Evolutionary conservation across 345 rosid species (phyloP).

Genomic region (Anacardium occidentale): DNA sequence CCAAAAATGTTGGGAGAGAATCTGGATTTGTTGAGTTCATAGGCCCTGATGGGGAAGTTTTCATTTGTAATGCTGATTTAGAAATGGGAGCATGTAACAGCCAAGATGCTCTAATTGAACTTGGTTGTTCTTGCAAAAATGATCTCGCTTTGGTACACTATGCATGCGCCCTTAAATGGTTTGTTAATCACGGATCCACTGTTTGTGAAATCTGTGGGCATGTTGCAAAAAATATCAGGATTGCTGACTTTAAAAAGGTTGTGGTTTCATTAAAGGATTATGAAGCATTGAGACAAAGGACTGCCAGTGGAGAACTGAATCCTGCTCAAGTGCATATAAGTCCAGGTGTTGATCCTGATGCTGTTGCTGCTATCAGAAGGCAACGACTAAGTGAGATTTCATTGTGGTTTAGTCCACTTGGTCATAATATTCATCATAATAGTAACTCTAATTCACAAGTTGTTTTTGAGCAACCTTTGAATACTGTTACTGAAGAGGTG

Average conservation of each 20-base stretch:
- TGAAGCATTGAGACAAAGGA: conserved; percentile 68
- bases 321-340: conserved; percentile 39
- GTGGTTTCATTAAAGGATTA: conserved; percentile 70
- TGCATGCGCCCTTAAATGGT: conserved; percentile 96
- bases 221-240: conserved; percentile 58
- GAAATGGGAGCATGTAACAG: conserved; percentile 63
- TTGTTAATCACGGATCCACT: conserved; percentile 91
- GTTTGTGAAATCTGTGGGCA: conserved; percentile 86
- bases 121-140: conserved; percentile 89
- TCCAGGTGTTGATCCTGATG: conserved; percentile 71
- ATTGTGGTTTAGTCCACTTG: conserved; percentile 73
- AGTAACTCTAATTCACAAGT: conserved; percentile 50
- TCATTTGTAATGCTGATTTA: conserved; percentile 63
- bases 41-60: conserved; percentile 78
- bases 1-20: conserved; percentile 37
- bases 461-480: conserved; percentile 62
- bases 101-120: conserved; percentile 62
- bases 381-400: conserved; percentile 83
- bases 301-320: conserved; percentile 63
- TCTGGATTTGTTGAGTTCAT: conserved; percentile 60
- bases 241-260: conserved; percentile 62
- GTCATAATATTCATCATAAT: conserved; percentile 32
- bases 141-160: conserved; percentile 92
- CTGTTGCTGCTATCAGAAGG: conserved; percentile 73
- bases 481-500: conserved; percentile 47